A percentile compares a stretch with the other conserved stretches of the same genome.
phyloP scores from a whole-genome alignment of 2,329 filamentous ascomycete genomes.

The Emmonsiellopsis sp. region DNA sequence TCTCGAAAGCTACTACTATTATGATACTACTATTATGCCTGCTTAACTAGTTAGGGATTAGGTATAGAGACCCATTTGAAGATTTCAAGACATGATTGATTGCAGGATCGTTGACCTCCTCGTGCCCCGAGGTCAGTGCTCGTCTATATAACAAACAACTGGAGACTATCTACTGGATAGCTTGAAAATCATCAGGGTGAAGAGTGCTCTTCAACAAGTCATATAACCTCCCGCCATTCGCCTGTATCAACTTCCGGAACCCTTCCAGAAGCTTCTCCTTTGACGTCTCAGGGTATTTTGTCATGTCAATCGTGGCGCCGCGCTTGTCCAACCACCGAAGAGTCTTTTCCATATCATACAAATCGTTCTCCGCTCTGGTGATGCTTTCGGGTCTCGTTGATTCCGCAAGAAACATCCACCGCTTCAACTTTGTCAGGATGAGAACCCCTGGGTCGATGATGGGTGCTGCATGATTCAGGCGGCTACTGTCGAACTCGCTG shows the following conservation, averaged over 20 bases:
- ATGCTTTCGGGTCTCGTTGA: conserved; percentile 7
- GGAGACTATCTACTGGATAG: not conserved
- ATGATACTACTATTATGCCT: too few species aligned
- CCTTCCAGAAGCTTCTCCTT: conserved; percentile 8
- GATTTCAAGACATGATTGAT: too few species aligned
- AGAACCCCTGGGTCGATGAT: conserved; percentile 6
- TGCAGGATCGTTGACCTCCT: too few species aligned
- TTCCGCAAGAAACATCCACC: conserved; percentile 7
- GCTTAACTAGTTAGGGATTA: too few species aligned
- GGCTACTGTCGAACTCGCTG: not conserved
- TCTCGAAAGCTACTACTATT: too few species aligned
- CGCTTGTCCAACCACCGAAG: conserved; percentile 5
- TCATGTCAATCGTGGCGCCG: conserved; percentile 4
- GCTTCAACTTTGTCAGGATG: conserved; percentile 9
- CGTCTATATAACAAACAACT: too few species aligned
- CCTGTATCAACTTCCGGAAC: not conserved
- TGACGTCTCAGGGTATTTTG: conserved; percentile 7
- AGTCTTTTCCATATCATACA: conserved; percentile 4
- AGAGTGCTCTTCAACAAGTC: not conserved
- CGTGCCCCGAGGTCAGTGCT: too few species aligned
- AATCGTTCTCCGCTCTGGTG: conserved; percentile 1
- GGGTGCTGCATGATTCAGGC: conserved; percentile 3
- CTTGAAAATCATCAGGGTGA: not conserved
- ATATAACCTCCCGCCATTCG: not conserved
- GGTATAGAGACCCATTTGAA: too few species aligned